Evolutionary conservation across 192 early-diverging fungal genomes (phyloP).

Genomic region (Coemansia sp.): DNA sequence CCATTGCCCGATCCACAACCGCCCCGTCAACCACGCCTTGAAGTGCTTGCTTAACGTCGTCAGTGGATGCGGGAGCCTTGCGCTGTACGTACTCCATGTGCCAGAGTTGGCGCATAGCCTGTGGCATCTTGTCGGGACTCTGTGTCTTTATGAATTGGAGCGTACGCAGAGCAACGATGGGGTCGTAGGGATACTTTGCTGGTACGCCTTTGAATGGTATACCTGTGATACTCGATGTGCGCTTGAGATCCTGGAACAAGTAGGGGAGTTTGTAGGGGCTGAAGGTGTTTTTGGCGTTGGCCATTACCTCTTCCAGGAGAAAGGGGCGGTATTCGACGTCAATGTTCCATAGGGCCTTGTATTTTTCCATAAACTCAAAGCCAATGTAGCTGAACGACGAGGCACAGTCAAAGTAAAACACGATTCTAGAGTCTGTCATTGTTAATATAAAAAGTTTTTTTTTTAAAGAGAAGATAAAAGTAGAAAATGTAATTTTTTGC

Average conservation of each 20-base stretch:
- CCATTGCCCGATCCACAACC: constrained; percentile 27
- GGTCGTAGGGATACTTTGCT: constrained; percentile 35
- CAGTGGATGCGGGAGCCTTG: constrained; percentile 20
- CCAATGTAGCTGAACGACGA: constrained; percentile 50
- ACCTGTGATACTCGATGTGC: constrained; percentile 32
- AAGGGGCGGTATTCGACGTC: constrained; percentile 46
- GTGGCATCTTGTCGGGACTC: constrained; percentile 18
- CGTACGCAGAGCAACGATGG: constrained; percentile 23
- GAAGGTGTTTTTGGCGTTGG: constrained; percentile 31
- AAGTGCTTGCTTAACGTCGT: constrained; percentile 31
- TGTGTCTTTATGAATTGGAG: constrained; percentile 33
- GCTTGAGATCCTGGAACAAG: constrained; percentile 28
- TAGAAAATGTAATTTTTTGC: neutral
- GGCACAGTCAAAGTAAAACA: constrained; percentile 46
- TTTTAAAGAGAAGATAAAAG: neutral
- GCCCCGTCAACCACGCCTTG: constrained; percentile 3
- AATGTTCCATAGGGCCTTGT: constrained; percentile 36
- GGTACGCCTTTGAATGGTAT: constrained; percentile 46
- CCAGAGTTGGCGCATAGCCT: constrained; percentile 45
- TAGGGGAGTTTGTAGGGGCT: constrained; percentile 38
- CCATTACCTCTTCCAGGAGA: constrained; percentile 27
- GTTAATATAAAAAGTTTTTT: neutral
- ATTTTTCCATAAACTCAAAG: constrained; percentile 52
- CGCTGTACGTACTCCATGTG: constrained; percentile 31
- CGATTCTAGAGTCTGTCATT: constrained; percentile 4